Evolutionary conservation across 495 filamentous ascomycete species (phyloP).

Genomic region (Aspergillus sparsus): DNA sequence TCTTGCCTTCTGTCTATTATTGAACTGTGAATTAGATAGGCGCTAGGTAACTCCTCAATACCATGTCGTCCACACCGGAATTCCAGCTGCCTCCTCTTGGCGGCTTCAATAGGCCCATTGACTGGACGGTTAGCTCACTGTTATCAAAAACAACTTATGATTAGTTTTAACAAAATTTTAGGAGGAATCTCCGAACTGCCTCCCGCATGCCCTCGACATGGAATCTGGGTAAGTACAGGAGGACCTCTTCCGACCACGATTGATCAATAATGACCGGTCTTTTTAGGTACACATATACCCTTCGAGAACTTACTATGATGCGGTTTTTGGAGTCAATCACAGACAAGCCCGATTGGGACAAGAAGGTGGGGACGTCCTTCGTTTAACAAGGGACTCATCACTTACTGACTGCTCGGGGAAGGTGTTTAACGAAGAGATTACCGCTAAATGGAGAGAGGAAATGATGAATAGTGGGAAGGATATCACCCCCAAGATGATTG

Average conservation of each 20-base stretch:
- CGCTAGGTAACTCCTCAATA: background rate
- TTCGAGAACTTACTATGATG: constrained; percentile 43
- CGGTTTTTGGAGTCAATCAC: constrained; percentile 40
- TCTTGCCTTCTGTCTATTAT: too few relatives aligned
- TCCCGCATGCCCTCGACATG: constrained; percentile 1
- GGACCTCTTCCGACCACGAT: background rate
- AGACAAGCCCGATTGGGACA: constrained; percentile 50
- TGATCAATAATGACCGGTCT: background rate
- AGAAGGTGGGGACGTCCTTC: constrained; percentile 14
- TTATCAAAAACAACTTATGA: background rate
- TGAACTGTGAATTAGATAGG: too few relatives aligned
- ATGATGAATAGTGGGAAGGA: constrained; percentile 28
- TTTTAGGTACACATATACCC: constrained; percentile 20
- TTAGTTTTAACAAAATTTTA: background rate
- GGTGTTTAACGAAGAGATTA: constrained; percentile 20
- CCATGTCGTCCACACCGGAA: background rate
- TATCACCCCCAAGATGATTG: constrained; percentile 49
- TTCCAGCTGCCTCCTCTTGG: background rate
- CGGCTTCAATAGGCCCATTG: background rate
- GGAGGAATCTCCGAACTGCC: too few relatives aligned
- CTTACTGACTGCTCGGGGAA: background rate
- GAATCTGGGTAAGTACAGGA: background rate
- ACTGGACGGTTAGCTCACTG: background rate
- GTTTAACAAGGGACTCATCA: background rate
- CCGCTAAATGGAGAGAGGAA: constrained; percentile 18